Evolutionary conservation across 1,284 basidiomycete genomes (phyloP).

Genomic region (Pseudozyma tsukubaensis): DNA sequence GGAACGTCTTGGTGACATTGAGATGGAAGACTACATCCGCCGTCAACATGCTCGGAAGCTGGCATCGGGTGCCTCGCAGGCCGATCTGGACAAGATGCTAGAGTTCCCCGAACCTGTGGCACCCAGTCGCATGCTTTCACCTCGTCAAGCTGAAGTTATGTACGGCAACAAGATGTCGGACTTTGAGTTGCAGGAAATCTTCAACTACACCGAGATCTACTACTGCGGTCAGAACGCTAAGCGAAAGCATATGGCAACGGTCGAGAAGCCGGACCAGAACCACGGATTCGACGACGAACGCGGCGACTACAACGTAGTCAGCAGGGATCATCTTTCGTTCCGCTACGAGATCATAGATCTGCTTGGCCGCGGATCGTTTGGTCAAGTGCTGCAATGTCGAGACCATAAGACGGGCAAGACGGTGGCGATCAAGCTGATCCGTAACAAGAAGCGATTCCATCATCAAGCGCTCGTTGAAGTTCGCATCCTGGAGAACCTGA

Average conservation of each 20-base stretch:
- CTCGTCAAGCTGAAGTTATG: constrained; percentile 72
- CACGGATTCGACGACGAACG: constrained; percentile 98
- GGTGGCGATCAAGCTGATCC: constrained; percentile 98
- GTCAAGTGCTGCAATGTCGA: constrained; percentile 94
- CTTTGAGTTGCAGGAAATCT: constrained; percentile 90
- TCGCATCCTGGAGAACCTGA: constrained; percentile 94
- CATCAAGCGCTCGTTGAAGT: constrained; percentile 98
- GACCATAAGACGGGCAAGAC: constrained; percentile 97
- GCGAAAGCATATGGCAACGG: constrained; percentile 65
- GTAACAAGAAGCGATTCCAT: constrained; percentile 99
- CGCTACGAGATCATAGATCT: constrained; percentile 93
- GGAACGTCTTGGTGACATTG: constrained; percentile 89
- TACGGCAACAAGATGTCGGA: constrained; percentile 69
- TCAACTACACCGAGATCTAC: constrained; percentile 87
- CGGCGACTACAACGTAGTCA: constrained; percentile 92
- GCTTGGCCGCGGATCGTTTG: constrained; percentile 97
- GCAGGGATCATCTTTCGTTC: constrained; percentile 92
- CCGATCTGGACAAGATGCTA: constrained; percentile 87
- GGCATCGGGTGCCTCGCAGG: constrained; percentile 80
- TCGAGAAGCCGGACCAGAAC: constrained; percentile 84
- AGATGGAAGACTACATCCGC: constrained; percentile 94
- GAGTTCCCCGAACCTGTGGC: constrained; percentile 90
- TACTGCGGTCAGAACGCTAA: constrained; percentile 75
- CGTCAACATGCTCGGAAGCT: constrained; percentile 89
- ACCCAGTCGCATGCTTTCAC: constrained; percentile 78